Conservation (phyloP, 169 alveolate genomes). For the Plasmodium knowlesi region DNA sequence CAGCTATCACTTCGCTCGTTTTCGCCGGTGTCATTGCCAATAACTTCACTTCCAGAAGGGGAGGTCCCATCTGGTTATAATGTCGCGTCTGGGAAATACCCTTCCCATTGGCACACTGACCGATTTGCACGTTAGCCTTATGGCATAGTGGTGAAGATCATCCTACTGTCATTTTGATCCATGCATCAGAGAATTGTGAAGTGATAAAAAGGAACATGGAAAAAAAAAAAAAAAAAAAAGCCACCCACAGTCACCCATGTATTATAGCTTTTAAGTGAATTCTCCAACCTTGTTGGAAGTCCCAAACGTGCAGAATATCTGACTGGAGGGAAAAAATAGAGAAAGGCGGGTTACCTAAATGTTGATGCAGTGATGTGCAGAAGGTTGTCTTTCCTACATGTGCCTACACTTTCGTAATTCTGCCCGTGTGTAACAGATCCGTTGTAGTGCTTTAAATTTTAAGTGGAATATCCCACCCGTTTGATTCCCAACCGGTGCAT, state of each 20-base stretch:
- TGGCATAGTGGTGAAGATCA: background rate
- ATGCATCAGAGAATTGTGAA: background rate
- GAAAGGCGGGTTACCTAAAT: background rate
- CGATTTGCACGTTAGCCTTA: background rate
- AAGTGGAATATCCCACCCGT: background rate
- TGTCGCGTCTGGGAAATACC: background rate
- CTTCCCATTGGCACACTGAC: background rate
- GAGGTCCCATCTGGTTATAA: conserved; percentile 85
- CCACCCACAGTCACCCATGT: background rate
- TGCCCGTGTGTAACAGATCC: background rate
- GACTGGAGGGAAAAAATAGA: background rate
- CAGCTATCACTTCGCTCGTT: conserved; percentile 89
- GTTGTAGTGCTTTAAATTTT: background rate
- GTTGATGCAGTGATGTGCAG: background rate
- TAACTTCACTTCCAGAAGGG: conserved; percentile 74
- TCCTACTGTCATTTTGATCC: background rate
- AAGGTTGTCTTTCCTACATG: background rate
- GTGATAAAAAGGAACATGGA: background rate
- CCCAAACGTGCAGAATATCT: background rate
- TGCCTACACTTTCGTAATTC: background rate
- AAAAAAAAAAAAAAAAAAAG: background rate
- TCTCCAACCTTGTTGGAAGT: background rate
- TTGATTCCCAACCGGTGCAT: background rate
- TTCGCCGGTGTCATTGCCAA: conserved; percentile 85
- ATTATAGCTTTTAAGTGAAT: background rate